These are phyloP conservation scores for Schizopora paradoxa DNA, from an alignment of 1,284 basidiomycete species.

Conservation along the genomic window DNA sequence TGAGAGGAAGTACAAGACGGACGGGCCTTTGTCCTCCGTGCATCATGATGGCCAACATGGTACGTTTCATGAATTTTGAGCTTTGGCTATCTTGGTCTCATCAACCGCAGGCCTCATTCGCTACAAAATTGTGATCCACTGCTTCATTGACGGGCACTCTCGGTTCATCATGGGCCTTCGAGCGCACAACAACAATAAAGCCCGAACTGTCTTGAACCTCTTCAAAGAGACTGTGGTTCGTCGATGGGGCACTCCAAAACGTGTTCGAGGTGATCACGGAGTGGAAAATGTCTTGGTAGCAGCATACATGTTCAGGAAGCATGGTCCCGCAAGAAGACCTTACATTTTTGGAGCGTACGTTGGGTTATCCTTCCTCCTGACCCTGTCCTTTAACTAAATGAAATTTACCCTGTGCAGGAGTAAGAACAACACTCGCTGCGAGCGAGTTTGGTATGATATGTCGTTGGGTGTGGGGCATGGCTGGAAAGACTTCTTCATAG, in stretches of 20 bases:
- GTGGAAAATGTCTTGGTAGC: slow-evolving; percentile 23
- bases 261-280: slow-evolving; percentile 24
- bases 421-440: slow-evolving; percentile 26
- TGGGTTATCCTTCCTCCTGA: slow-evolving; percentile 1
- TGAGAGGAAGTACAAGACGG: slow-evolving; percentile 8
- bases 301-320: slow-evolving; percentile 17
- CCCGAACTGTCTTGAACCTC: slow-evolving; percentile 18
- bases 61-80: slow-evolving; percentile 4
- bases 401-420: no score
- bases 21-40: slow-evolving; percentile 18
- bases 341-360: slow-evolving; percentile 2
- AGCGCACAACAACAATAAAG: slow-evolving; percentile 21
- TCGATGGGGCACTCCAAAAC: slow-evolving; percentile 18
- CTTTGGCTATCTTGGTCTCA: background rate
- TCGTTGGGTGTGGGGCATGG: slow-evolving; percentile 22
- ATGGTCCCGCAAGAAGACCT: background rate
- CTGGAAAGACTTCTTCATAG: slow-evolving; percentile 23
- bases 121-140: slow-evolving; percentile 26
- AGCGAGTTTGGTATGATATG: slow-evolving; percentile 27
- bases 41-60: slow-evolving; percentile 21
- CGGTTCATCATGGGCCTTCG: slow-evolving; percentile 18
- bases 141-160: slow-evolving; percentile 23
- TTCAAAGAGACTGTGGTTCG: slow-evolving; percentile 13
- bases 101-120: slow-evolving; percentile 18
- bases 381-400: background rate